Base-by-base conservation (phyloP, 2,329 filamentous ascomycete species). In the Conoideocrella luteorostrata region DNA sequence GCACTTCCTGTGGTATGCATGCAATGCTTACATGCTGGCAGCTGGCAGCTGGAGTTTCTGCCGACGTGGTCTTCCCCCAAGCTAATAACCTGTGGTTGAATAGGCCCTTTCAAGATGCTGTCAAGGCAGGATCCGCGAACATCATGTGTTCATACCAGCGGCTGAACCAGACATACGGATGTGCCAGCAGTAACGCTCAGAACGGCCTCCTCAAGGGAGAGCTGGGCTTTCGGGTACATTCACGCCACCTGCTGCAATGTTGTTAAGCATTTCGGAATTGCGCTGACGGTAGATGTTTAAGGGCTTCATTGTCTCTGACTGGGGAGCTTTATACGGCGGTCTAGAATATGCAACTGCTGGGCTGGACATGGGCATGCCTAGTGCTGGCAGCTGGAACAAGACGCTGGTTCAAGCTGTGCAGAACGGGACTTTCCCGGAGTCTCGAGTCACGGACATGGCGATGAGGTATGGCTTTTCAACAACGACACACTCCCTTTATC, bases 341-440 rank as follows among this genome's bases (percentile, higher is more conserved):
- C 73, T 83, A 6, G 72, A 72, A 1, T 74, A 72, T 7, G 71
- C 82, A 1, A 62, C 80, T 43, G 78, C 81, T 3, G 86, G 85
- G 22, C 60, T 89, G 20, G 84, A 88, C 55, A 79, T 87, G 74
- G 75, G 74, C 11, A 87, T 88, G 84, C 82, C 82, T 0, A 61
- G 49, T 9, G 62, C 55, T 1, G 52, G 54, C 3, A 41, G 46
- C 0, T 77, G 71, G 71, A 62, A 66, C 5, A 50, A 57, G 4
- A 84, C 86, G n/a, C 69, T 86, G 0, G 65, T 69, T 1, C 60
- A 70, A 2, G 75, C 81, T 0, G 74, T 87, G 7, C 65, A 66
- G 6, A 81, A 84, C 49, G 80, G 80, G 1, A 73, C 73, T 0
- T 61, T 86, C 0, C 60, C 77, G 1, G 65, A 74, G 41, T 61